Percentiles rank a stretch among this genome's conserved stretches.
phyloP scores from a whole-genome alignment of 495 filamentous ascomycete genomes.

The Durotheca rogersii region DNA sequence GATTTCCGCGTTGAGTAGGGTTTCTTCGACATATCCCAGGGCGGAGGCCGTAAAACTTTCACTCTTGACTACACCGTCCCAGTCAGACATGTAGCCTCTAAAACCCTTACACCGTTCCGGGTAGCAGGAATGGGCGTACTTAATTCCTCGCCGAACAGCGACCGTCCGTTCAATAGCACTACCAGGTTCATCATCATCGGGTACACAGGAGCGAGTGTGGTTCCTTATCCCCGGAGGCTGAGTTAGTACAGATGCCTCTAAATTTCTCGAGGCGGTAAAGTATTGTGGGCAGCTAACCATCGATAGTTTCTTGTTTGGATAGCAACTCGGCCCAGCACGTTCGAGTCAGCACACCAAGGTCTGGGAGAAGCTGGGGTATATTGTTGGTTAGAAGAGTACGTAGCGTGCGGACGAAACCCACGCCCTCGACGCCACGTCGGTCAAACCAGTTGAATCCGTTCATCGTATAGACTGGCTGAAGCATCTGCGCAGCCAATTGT shows the following conservation, averaged over 20 bases:
- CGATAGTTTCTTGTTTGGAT: not conserved
- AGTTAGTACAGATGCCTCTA: not conserved
- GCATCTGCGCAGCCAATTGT: slow-evolving; percentile 15
- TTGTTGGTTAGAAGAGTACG: slow-evolving; percentile 32
- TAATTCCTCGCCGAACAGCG: slow-evolving; percentile 21
- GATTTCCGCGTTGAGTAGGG: slow-evolving; percentile 18
- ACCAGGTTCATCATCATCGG: slow-evolving; percentile 8
- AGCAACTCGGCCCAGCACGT: slow-evolving; percentile 2
- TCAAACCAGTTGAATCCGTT: slow-evolving; percentile 29
- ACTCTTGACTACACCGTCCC: slow-evolving; percentile 13
- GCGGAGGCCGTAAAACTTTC: slow-evolving; percentile 22
- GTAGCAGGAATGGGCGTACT: slow-evolving; percentile 3
- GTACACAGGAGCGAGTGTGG: not conserved
- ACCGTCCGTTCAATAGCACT: slow-evolving; percentile 11
- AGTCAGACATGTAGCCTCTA: too few relatives aligned
- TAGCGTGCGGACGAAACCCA: slow-evolving; percentile 32
- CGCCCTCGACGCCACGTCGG: slow-evolving; percentile 26
- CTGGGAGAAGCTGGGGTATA: slow-evolving; percentile 24
- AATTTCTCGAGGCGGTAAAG: too few relatives aligned
- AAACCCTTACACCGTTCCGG: too few relatives aligned
- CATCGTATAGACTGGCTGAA: slow-evolving; percentile 37
- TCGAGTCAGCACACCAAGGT: slow-evolving; percentile 3
- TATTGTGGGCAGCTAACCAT: too few relatives aligned
- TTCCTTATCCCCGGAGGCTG: not conserved
- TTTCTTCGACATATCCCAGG: slow-evolving; percentile 23